Conservation (phyloP, 2,329 filamentous ascomycete species). For the Mollisiaceae sp. region DNA sequence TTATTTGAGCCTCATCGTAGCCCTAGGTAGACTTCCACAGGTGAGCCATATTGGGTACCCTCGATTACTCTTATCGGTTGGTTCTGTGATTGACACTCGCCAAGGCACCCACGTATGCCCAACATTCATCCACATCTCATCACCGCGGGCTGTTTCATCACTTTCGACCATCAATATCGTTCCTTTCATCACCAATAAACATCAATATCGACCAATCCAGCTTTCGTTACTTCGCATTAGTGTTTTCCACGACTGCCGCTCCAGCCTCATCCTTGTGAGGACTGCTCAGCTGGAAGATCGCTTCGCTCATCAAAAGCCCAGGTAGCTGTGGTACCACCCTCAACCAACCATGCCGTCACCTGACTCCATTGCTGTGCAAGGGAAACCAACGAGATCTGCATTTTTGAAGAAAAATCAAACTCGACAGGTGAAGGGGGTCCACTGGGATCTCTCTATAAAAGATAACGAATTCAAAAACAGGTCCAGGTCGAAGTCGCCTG, state of each 20-base stretch:
- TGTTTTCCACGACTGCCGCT: conserved; percentile 2
- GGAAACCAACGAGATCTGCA: not conserved
- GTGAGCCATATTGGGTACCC: conserved; percentile 40
- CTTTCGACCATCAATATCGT: conserved; percentile 24
- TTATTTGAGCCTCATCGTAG: conserved; percentile 31
- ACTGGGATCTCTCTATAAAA: conserved; percentile 20
- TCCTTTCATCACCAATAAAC: conserved; percentile 26
- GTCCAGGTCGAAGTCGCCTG: not conserved
- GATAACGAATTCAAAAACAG: conserved; percentile 22
- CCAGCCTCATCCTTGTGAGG: conserved; percentile 14
- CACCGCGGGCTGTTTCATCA: conserved; percentile 31
- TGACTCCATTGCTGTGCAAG: not conserved
- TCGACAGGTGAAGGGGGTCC: conserved; percentile 19
- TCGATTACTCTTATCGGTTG: conserved; percentile 39
- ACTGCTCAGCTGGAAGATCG: not conserved
- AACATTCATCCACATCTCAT: conserved; percentile 34
- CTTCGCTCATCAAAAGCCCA: not conserved
- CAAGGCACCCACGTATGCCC: conserved; percentile 35
- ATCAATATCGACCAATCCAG: conserved; percentile 19
- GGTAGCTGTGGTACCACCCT: not conserved
- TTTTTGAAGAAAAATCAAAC: not conserved
- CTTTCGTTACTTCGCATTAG: not conserved
- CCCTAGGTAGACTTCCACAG: conserved; percentile 35
- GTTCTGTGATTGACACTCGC: conserved; percentile 29
- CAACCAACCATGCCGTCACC: conserved; percentile 2